Base-by-base conservation (phyloP, 1,139 yeast species). In the Torulaspora globosa region DNA sequence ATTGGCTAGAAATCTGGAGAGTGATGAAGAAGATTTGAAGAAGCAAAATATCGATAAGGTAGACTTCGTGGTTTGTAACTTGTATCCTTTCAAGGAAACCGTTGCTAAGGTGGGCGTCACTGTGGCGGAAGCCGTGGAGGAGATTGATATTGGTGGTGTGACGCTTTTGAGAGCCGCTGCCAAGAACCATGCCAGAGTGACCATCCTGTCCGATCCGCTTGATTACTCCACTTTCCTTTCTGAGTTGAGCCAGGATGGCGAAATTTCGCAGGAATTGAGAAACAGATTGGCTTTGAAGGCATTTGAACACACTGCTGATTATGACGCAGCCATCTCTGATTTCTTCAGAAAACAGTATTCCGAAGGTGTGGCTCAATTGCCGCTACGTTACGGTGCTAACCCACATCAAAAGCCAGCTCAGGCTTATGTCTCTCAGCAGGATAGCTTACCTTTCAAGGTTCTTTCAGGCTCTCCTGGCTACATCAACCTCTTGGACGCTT, bases 351-450 rank as follows among this genome's bases (percentile, higher is more conserved):
- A 89, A 74, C 92, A 88, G 72, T 92, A 92, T 74, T 79, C 96
- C 41, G 97, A 92, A 72, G 86, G 82, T 67, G 74, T 73, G 42
- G 79, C 95, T 48, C 97, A 90, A 77, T 75, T 92, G 68, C 94
- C 97, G 32, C 78, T 92, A 62, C 84, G 98, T 74, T 92, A 92
- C 70, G 98, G 98, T 68, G 96, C 96, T 53, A 92, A 92, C 75
- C 98, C 98, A 51, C 97, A 92, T 71, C 98, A 92, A 75, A 90
- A 88, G 71, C 98, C 98, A 33, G 97, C 98, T 30, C 98, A 92
- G 75, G 97, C 97, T 44, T 92, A 72, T 67, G 96, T 92, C 46
- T 71, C 84, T 48, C 75, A 79, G 59, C 71, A 70, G 45, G 97
- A 95, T 59, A 84, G 83, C 57, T 78, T 92, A 59, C 98, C 98